Percentiles rank a stretch among this genome's conserved stretches.
Conservation (phyloP, 1,139 yeast genomes). For the Debaryomyces sp. region DNA sequence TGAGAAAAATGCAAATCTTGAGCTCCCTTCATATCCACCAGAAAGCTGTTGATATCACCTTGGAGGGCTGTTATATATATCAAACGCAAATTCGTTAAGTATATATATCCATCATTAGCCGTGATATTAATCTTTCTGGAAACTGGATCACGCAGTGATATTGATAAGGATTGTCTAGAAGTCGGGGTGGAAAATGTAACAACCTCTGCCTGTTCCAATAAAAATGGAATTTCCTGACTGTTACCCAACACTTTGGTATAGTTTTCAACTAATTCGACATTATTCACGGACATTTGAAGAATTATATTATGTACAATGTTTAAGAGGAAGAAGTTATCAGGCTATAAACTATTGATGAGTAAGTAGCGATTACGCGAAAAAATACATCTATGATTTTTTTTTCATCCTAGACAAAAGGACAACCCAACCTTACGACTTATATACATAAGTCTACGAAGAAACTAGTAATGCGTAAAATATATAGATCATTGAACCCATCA, state of each 20-base stretch:
- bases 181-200: slow-evolving; percentile 23
- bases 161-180: slow-evolving; percentile 26
- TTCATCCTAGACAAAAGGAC: neutral
- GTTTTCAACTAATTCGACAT: slow-evolving; percentile 27
- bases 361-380: neutral
- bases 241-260: slow-evolving; percentile 19
- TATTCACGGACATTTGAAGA: slow-evolving; percentile 34
- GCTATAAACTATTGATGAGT: neutral
- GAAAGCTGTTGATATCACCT: slow-evolving; percentile 44
- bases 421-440: neutral
- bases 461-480: slow-evolving; percentile 7
- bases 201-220: slow-evolving; percentile 14
- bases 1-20: slow-evolving; percentile 34
- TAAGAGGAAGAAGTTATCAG: neutral
- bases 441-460: neutral
- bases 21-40: slow-evolving; percentile 28
- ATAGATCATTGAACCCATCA: slow-evolving; percentile 35
- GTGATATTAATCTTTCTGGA: slow-evolving; percentile 22
- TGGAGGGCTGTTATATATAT: slow-evolving; percentile 39
- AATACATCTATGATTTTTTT: neutral
- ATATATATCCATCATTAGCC: slow-evolving; percentile 39
- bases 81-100: slow-evolving; percentile 39
- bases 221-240: neutral
- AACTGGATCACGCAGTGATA: slow-evolving; percentile 18
- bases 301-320: neutral